Evolutionary conservation across 1,284 basidiomycete species (phyloP).

Genomic region (Ustilago lituana): DNA sequence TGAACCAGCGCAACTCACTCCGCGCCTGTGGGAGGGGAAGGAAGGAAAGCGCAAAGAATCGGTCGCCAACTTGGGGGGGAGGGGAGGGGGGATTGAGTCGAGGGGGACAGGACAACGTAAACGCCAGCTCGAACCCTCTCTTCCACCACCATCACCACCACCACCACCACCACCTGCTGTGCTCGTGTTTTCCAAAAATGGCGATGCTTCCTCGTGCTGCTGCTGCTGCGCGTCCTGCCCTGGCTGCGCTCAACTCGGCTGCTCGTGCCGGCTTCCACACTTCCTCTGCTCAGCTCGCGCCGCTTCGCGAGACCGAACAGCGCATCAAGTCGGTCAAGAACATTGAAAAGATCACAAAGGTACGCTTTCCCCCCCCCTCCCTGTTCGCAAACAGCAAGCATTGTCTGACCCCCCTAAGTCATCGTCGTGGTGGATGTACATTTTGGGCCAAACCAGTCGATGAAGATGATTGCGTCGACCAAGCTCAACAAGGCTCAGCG

Average conservation of each 20-base stretch:
- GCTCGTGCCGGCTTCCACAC: conserved; percentile 64
- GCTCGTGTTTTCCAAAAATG: conserved; percentile 34
- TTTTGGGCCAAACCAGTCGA: conserved; percentile 82
- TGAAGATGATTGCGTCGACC: conserved; percentile 96
- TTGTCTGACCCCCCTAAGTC: too few species aligned
- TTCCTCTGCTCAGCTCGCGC: conserved; percentile 85
- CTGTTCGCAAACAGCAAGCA: too few species aligned
- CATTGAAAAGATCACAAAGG: conserved; percentile 99
- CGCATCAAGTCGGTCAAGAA: conserved; percentile 94
- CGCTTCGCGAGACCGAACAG: conserved; percentile 94
- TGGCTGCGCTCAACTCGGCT: conserved; percentile 43
- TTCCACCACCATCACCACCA: too few species aligned
- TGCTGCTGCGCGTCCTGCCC: conserved; percentile 54
- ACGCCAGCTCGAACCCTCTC: too few species aligned
- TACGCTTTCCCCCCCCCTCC: too few species aligned
- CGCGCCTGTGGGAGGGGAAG: too few species aligned
- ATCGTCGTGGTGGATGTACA: too few species aligned
- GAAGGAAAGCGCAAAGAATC: too few species aligned
- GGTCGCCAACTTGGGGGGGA: too few species aligned
- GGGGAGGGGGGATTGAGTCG: too few species aligned
- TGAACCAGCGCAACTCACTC: too few species aligned
- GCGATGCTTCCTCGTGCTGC: conserved; percentile 60
- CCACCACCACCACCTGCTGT: conserved; percentile 2
- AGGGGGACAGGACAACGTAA: too few species aligned
- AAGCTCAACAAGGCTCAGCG: conserved; percentile 89